Evolutionary conservation across 129 eudicot species (phyloP).

Genomic region (Tagetes patula): DNA sequence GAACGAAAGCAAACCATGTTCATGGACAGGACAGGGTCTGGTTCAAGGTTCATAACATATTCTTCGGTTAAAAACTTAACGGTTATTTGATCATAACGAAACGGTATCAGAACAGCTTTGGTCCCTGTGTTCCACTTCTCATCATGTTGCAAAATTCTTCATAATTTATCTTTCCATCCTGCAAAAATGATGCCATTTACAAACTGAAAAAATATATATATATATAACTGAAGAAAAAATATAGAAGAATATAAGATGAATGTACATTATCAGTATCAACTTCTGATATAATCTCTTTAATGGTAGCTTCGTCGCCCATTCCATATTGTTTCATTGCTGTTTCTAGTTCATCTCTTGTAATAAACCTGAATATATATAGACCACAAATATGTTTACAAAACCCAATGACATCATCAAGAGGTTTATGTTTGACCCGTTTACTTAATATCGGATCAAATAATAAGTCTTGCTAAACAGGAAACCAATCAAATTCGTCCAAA

Average conservation of each 20-base stretch:
- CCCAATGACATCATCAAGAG: not conserved
- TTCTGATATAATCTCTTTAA: constrained; percentile 84
- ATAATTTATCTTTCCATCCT: constrained; percentile 17
- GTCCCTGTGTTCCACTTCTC: constrained; percentile 20
- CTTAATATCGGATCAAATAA: not conserved
- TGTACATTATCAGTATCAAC: constrained; percentile 90
- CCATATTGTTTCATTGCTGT: constrained; percentile 81
- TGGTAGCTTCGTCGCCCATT: constrained; percentile 74
- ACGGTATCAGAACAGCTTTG: not conserved
- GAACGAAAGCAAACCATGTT: not conserved
- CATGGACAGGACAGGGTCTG: not conserved
- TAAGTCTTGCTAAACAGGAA: not conserved
- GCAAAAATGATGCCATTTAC: constrained; percentile 12
- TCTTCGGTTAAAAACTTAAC: not conserved
- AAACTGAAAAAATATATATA: not conserved
- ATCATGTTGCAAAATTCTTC: constrained; percentile 18
- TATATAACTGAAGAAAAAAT: not conserved
- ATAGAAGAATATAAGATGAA: not conserved
- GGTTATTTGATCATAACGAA: not conserved
- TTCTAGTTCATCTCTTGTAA: constrained; percentile 88
- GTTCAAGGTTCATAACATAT: not conserved
- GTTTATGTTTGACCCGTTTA: not conserved
- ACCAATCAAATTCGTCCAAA: not conserved
- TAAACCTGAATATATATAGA: constrained; percentile 44
- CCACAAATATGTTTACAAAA: not conserved